phyloP scores from a whole-genome alignment of 2,329 filamentous ascomycete species.

The Ceratocystis cacaofunesta region DNA sequence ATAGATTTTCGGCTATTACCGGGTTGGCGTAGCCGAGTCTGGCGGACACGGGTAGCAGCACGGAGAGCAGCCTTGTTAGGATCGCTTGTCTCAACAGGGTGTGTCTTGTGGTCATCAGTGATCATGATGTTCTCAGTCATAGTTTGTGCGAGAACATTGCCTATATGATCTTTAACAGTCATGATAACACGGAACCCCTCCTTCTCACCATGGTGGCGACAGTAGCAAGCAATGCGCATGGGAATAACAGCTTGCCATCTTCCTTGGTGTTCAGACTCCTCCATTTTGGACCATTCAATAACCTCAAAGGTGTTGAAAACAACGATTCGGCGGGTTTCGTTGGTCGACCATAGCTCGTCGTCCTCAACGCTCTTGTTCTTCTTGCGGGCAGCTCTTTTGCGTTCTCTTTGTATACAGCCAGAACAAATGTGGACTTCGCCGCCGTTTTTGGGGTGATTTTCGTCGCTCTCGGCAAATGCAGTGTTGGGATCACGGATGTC shows the following conservation, averaged over 20 bases:
- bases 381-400: conserved; percentile 80
- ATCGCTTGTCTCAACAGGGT: conserved; percentile 24
- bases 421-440: conserved; percentile 86
- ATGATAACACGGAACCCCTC: conserved; percentile 81
- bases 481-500: conserved; percentile 22
- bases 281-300: conserved; percentile 58
- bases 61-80: conserved; percentile 11
- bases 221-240: conserved; percentile 96
- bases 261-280: conserved; percentile 34
- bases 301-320: conserved; percentile 85
- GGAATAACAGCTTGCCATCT: conserved; percentile 69
- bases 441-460: conserved; percentile 64
- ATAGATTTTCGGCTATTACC: conserved; percentile 16
- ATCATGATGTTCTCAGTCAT: conserved; percentile 88
- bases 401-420: conserved; percentile 82
- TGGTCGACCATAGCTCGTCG: conserved; percentile 70
- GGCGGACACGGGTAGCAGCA: conserved; percentile 24
- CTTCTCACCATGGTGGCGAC: conserved; percentile 88
- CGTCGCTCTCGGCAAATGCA: conserved; percentile 36
- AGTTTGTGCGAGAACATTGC: conserved; percentile 65
- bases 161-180: conserved; percentile 71
- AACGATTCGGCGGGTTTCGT: conserved; percentile 67
- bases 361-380: conserved; percentile 89
- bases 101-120: conserved; percentile 94
- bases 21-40: conserved; percentile 21